Evolutionary conservation across 192 early-diverging fungal genomes (phyloP).

Genomic region (Diversispora eburnea): DNA sequence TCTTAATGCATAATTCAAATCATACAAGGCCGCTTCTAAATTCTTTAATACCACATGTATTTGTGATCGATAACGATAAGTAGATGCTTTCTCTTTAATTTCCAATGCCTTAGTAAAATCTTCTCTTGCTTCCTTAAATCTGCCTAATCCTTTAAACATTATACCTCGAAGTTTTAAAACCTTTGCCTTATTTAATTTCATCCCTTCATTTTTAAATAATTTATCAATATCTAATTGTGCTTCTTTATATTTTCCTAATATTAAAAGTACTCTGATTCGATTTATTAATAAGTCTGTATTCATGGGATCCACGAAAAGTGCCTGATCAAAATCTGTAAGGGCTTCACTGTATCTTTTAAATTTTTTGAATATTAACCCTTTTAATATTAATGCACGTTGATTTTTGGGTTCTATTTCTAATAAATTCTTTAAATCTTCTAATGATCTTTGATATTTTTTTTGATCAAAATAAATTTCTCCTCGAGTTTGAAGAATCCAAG

Average conservation of each 20-base stretch:
- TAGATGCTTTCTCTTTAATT: neutral
- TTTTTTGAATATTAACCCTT: neutral
- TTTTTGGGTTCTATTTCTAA: neutral
- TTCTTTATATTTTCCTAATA: slow-evolving; percentile 4
- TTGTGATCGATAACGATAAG: neutral
- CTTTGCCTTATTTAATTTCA: neutral
- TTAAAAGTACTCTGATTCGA: neutral
- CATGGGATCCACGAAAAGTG: neutral
- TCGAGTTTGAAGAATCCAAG: neutral
- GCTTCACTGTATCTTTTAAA: slow-evolving; percentile 1
- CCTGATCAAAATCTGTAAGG: slow-evolving; percentile 15
- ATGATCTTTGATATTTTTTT: neutral
- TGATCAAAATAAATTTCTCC: slow-evolving; percentile 1
- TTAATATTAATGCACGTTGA: neutral
- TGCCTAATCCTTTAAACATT: neutral
- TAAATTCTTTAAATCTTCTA: neutral
- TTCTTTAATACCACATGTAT: neutral
- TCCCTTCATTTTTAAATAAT: too few relatives aligned
- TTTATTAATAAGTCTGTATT: neutral
- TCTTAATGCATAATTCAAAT: slow-evolving; percentile 1
- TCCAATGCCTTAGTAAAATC: slow-evolving; percentile 21
- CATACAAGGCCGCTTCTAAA: neutral
- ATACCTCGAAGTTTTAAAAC: neutral
- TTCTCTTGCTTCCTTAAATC: slow-evolving; percentile 9
- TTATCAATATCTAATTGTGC: neutral